phyloP scores from a whole-genome alignment of 2,329 filamentous ascomycete species.

The Dactylellina parvicollis region DNA sequence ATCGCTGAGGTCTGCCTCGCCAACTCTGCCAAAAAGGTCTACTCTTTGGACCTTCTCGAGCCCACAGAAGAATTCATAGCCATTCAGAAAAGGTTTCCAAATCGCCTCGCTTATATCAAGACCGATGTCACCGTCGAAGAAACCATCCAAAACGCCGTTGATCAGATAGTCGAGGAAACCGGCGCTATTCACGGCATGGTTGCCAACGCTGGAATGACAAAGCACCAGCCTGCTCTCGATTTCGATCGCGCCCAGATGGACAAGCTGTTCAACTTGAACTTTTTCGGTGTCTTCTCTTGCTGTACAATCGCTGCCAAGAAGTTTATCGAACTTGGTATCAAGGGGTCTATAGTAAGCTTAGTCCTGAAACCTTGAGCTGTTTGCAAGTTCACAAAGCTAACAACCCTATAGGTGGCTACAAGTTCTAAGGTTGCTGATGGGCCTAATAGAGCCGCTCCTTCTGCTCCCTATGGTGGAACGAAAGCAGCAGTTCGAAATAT shows the following conservation, averaged over 20 bases:
- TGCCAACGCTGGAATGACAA: conserved; percentile 63
- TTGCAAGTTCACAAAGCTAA: neutral
- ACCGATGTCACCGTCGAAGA: conserved; percentile 64
- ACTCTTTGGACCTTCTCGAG: conserved; percentile 62
- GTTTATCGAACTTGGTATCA: conserved; percentile 61
- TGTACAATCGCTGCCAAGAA: conserved; percentile 64
- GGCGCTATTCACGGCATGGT: conserved; percentile 63
- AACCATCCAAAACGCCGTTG: conserved; percentile 62
- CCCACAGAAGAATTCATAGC: conserved; percentile 60
- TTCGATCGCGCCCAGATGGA: conserved; percentile 62
- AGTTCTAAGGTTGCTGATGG: conserved; percentile 65
- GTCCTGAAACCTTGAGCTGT: neutral
- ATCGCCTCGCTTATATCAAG: conserved; percentile 63
- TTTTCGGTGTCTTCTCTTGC: conserved; percentile 64
- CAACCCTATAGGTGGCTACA: conserved; percentile 62
- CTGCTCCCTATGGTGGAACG: conserved; percentile 61
- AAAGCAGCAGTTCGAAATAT: conserved; percentile 60
- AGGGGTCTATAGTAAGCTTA: conserved; percentile 58
- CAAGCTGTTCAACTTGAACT: conserved; percentile 64
- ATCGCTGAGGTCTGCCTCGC: conserved; percentile 65
- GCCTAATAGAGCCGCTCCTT: conserved; percentile 66
- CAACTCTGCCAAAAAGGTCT: conserved; percentile 62
- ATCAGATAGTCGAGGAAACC: conserved; percentile 61
- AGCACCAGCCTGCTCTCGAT: conserved; percentile 64
- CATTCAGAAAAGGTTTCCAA: conserved; percentile 62